Conservation (phyloP, 441 rosid species). For the Pelargonium citronellum region DNA sequence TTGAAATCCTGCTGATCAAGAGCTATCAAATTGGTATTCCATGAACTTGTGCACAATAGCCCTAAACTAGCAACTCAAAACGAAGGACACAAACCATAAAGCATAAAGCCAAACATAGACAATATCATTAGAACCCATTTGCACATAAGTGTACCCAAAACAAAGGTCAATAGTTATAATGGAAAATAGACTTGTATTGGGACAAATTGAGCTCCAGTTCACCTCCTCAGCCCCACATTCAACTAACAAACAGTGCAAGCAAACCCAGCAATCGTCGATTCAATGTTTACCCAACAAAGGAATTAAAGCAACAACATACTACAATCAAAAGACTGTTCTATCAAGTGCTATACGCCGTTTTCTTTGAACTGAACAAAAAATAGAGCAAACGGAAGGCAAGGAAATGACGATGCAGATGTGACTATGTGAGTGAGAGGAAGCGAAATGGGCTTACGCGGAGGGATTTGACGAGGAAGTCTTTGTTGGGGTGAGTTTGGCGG, state of each 20-base stretch:
- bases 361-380: too few relatives aligned
- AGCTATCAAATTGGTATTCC: too few relatives aligned
- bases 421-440: not conserved
- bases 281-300: constrained; percentile 3
- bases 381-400: not conserved
- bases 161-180: not conserved
- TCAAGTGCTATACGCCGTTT: too few relatives aligned
- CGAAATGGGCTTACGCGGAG: constrained; percentile 46
- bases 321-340: too few relatives aligned
- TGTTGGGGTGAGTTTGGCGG: constrained; percentile 51
- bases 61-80: not conserved
- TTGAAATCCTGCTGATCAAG: not conserved
- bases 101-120: not conserved
- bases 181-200: not conserved
- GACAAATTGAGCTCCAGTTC: not conserved
- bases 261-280: not conserved
- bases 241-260: not conserved
- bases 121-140: not conserved
- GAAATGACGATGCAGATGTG: too few relatives aligned
- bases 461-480: constrained; percentile 62
- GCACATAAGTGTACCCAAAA: not conserved
- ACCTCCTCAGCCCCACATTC: constrained; percentile 8
- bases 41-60: not conserved
- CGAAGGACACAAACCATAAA: not conserved
- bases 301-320: not conserved